phyloP scores from a whole-genome alignment of 805 yeast species.

The Naumovozyma baii region DNA sequence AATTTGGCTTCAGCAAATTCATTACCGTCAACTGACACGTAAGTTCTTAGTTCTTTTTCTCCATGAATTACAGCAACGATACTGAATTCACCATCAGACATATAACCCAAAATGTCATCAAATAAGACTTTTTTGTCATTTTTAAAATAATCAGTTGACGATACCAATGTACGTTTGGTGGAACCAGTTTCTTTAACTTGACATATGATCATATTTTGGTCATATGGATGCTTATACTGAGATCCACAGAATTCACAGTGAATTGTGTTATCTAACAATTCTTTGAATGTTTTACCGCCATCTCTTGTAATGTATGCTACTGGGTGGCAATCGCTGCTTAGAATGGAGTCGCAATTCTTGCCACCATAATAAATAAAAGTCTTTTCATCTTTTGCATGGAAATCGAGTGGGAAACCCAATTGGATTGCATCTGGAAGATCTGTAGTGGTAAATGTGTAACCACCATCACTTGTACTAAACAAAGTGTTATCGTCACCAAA shows the following conservation, averaged over 20 bases:
- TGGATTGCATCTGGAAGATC: slow-evolving; percentile 44
- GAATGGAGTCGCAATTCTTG: slow-evolving; percentile 42
- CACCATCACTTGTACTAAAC: slow-evolving; percentile 61
- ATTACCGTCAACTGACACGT: slow-evolving; percentile 69
- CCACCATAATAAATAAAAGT: slow-evolving; percentile 65
- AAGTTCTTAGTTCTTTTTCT: slow-evolving; percentile 49
- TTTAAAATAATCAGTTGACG: slow-evolving; percentile 47
- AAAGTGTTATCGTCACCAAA: slow-evolving; percentile 42
- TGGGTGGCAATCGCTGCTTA: slow-evolving; percentile 42
- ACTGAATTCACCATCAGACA: slow-evolving; percentile 58
- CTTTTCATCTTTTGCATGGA: slow-evolving; percentile 47
- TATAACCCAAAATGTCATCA: slow-evolving; percentile 60
- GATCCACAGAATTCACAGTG: slow-evolving; percentile 61
- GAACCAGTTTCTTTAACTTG: slow-evolving; percentile 35
- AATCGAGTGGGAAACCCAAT: slow-evolving; percentile 39
- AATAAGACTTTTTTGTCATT: slow-evolving; percentile 35
- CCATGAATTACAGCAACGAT: slow-evolving; percentile 57
- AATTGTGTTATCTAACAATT: slow-evolving; percentile 42
- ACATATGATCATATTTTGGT: slow-evolving; percentile 56
- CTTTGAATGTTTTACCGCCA: slow-evolving; percentile 54
- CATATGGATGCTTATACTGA: slow-evolving; percentile 36
- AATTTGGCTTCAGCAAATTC: slow-evolving; percentile 69
- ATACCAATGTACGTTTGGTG: slow-evolving; percentile 29
- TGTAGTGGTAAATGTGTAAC: slow-evolving; percentile 39
- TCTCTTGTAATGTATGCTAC: slow-evolving; percentile 56